Evolutionary conservation across 2,329 filamentous ascomycete genomes (phyloP), one percentile per base, ranked within the genome.

Genomic region (Helotiales sp.): DNA sequence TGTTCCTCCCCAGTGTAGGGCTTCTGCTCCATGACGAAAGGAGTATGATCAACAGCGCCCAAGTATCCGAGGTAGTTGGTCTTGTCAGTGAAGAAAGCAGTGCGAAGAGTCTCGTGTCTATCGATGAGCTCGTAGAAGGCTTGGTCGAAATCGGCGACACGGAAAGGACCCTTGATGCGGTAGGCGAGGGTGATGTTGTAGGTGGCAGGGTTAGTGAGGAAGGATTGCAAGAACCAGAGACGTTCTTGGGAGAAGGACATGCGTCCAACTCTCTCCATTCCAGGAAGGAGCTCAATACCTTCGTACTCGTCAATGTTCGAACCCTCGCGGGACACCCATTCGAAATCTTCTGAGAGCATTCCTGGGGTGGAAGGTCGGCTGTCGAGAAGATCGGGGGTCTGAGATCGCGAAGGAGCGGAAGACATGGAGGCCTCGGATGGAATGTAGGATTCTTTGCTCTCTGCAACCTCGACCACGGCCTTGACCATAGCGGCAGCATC

Each of bases 11-110:
- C 55, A 49, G 55, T 53, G 29, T 53, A 57, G 19, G 55, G 40
- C 42, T 53, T 53, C 44, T 53, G 55, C 42, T 48, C 50, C 55
- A 57, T 57, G 27, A 57, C 55, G 44, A 57, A 57, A 33, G 55
- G 55, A 44, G 55, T 57, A 40, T 57, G 52, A 42, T 57, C 55
- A 33, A 54, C 55, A 24, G 55, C 55, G 27, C 55, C 55, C 42
- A 57, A 44, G 34, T 53, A 57, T 19, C 49, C 55, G 5, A 53
- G 49, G 25, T 57, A 57, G 42, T 57, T 57, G 8, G 49, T 57
- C 33, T 57, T 57, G 25, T 48, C 44, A n/a, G 44, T 48, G 44
- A 30, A 48, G 17, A 48, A 48, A 8, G 44, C 44, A 31, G 44
- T 48, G 6, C 44, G 44, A 22, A 48, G 44, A 48, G 44, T 48